These are phyloP conservation scores for Geotrichum fermentans DNA, from an alignment of 1,139 yeast species.

Conservation along the genomic window DNA sequence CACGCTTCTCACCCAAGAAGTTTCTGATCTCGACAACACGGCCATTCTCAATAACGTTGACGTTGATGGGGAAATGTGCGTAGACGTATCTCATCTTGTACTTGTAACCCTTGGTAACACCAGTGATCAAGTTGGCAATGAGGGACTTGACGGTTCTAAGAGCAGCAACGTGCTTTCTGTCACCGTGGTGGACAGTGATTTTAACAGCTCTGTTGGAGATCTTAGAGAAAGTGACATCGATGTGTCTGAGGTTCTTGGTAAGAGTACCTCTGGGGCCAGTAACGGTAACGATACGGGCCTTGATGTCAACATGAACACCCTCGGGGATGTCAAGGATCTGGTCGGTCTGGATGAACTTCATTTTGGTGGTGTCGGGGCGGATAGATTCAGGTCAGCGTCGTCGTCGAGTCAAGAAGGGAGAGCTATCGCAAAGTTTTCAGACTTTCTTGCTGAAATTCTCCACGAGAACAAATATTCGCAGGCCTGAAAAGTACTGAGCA, in stretches of 20 bases:
- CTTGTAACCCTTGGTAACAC: conserved; percentile 98
- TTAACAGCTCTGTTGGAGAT: conserved; percentile 66
- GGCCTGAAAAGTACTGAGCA: background rate
- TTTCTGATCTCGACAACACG: conserved; percentile 92
- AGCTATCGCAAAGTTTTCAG: conserved; percentile 1
- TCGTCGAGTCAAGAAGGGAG: conserved; percentile 6
- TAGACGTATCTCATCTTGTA: conserved; percentile 99
- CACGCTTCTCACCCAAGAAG: conserved; percentile 98
- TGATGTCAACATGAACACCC: conserved; percentile 86
- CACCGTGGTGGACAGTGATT: conserved; percentile 96
- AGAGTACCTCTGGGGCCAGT: conserved; percentile 98
- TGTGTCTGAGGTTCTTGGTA: conserved; percentile 87
- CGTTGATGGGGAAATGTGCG: conserved; percentile 99
- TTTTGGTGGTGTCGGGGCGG: conserved; percentile 33
- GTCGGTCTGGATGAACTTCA: conserved; percentile 95
- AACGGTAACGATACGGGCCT: conserved; percentile 86
- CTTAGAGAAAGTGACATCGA: conserved; percentile 88
- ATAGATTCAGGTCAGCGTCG: conserved; percentile 8
- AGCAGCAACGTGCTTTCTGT: conserved; percentile 99
- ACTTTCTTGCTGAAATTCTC: conserved; percentile 3
- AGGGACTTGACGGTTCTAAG: conserved; percentile 97
- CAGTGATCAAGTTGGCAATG: conserved; percentile 88
- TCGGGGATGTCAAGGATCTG: conserved; percentile 90
- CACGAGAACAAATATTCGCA: background rate
- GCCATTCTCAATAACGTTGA: conserved; percentile 78